Evolutionary conservation across 2,329 filamentous ascomycete species (phyloP), one percentile per base, ranked within the genome.

Genomic region (Clonostachys chloroleuca): DNA sequence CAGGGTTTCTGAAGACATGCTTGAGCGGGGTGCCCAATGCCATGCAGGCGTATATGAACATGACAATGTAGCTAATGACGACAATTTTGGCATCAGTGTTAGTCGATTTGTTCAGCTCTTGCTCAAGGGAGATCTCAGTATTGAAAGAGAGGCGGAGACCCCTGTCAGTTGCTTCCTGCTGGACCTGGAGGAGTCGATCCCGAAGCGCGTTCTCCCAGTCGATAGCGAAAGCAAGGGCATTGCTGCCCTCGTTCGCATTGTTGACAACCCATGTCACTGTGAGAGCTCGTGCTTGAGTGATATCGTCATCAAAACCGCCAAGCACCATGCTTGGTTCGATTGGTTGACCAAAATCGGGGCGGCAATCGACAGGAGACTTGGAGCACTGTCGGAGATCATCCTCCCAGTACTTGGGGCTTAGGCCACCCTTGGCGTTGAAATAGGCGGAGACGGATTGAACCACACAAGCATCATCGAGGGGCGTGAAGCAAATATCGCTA

Each of bases 81-180:
- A 99, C 84, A 58, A 99, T 99, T 65, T 92, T 96, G 41, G 92
- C 95, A 65, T 99, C 94, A 0, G 94, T 97, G 66, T 99, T 99
- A 44, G 91, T 96, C 36, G 91, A 95, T 69, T 97, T 96, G 73
- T 96, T 99, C 49, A 99, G 77, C 62, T 99, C 94, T 62, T 96
- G 81, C 63, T 97, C 92, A 51, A 99, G 73, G 65, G 92, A 96
- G 66, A 92, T 89, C 68, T 99, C 94, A 0, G 94, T 95, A 44
- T 84, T 95, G 75, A 97, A 99, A 8, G 92, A 97, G 35, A 99
- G 72, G 17, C 94, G 81, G 10, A 99, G 77, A 1, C 92, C 92
- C 43, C 88, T 83, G 17, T 85, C 75, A 5, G 67, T 67, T 8
- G 94, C 95, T 67, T 99, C 91, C 13, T 80, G 71, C 64, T 96